Conservation (phyloP, 2,329 filamentous ascomycete species). For the Monosporascus sp. region DNA sequence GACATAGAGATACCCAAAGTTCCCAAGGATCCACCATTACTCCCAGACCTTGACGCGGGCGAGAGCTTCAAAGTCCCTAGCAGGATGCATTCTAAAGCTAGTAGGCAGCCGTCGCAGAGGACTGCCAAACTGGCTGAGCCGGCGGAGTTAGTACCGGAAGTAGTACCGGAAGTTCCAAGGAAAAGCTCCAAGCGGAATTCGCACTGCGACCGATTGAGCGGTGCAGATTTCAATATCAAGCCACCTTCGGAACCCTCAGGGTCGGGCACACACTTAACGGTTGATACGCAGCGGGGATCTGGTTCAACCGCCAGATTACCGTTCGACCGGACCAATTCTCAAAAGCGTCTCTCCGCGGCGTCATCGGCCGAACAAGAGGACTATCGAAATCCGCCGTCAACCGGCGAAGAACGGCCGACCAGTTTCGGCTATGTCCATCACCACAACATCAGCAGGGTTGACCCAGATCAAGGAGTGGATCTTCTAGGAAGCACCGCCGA, state of each 20-base stretch:
- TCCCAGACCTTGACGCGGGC: conserved; percentile 57
- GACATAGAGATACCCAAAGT: conserved; percentile 33
- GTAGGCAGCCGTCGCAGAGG: conserved; percentile 34
- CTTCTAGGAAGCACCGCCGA: conserved; percentile 52
- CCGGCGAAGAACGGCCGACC: conserved; percentile 43
- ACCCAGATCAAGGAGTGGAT: conserved; percentile 42
- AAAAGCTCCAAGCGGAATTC: conserved; percentile 67
- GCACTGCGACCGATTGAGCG: conserved; percentile 29
- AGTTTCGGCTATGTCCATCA: conserved; percentile 55
- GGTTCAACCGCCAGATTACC: conserved; percentile 40
- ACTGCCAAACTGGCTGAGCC: conserved; percentile 25
- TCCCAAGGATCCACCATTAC: conserved; percentile 46
- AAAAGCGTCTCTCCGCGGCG: conserved; percentile 47
- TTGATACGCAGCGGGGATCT: conserved; percentile 5
- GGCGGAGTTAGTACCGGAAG: conserved; percentile 9
- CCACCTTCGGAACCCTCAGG: conserved; percentile 10
- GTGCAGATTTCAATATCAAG: conserved; percentile 31
- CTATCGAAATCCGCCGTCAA: conserved; percentile 34
- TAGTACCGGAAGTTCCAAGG: conserved; percentile 43
- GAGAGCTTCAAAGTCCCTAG: conserved; percentile 60
- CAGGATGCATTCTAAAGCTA: conserved; percentile 56
- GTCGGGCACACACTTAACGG: conserved; percentile 8
- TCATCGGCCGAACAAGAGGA: conserved; percentile 45
- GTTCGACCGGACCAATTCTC: conserved; percentile 53
- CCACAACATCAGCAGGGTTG: conserved; percentile 51